These are phyloP conservation scores for Diversispora eburnea DNA, from an alignment of 192 early-diverging fungal genomes.

Conservation along the genomic window DNA sequence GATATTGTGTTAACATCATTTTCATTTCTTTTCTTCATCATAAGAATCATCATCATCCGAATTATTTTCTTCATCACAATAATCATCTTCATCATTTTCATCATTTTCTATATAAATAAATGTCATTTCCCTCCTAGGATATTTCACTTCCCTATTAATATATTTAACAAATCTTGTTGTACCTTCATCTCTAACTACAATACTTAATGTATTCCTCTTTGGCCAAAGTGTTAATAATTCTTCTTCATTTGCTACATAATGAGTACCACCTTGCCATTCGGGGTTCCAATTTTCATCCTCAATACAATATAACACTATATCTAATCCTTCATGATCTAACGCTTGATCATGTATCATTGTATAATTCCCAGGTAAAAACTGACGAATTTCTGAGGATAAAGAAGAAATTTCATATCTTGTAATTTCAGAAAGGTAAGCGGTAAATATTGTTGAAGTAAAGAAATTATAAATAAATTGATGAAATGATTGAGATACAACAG, in stretches of 20 bases:
- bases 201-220: constrained; percentile 47
- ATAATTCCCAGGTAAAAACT: constrained; percentile 55
- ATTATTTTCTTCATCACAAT: constrained; percentile 20
- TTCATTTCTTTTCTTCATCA: no score
- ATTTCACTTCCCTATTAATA: constrained; percentile 44
- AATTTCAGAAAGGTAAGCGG: constrained; percentile 31
- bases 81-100: constrained; percentile 32
- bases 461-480: constrained; percentile 30
- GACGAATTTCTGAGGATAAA: constrained; percentile 35
- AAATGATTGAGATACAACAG: constrained; percentile 4
- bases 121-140: constrained; percentile 39
- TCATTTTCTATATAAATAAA: constrained; percentile 38
- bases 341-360: constrained; percentile 60
- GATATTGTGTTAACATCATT: no score
- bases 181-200: constrained; percentile 53
- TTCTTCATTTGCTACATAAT: constrained; percentile 50
- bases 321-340: constrained; percentile 49
- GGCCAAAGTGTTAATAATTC: constrained; percentile 50
- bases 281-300: constrained; percentile 42
- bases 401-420: constrained; percentile 28
- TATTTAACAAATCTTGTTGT: constrained; percentile 58
- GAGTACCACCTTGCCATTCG: constrained; percentile 52
- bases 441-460: constrained; percentile 37
- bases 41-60: background rate
- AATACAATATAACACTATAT: constrained; percentile 45